These are phyloP conservation scores for Trichoderma arundinaceum DNA, from an alignment of 2,329 filamentous ascomycete species.

Conservation along the genomic window DNA sequence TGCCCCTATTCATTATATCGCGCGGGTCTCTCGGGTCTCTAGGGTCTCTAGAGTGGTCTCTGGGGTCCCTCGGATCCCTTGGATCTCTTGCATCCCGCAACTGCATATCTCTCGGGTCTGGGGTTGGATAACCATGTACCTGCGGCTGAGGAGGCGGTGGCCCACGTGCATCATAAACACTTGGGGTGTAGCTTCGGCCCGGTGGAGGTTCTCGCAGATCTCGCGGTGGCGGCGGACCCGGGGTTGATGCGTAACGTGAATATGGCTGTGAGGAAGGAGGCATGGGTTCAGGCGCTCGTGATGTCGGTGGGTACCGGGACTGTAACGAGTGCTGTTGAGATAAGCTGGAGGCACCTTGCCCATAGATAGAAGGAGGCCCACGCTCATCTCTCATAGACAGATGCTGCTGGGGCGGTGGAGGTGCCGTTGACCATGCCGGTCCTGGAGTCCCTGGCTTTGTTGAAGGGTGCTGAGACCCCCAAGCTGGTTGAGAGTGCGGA, in stretches of 20 bases:
- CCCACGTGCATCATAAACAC: constrained; percentile 50
- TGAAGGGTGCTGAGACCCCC: constrained; percentile 43
- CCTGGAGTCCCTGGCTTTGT: constrained; percentile 46
- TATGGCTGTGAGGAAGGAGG: constrained; percentile 50
- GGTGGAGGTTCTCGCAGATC: constrained; percentile 49
- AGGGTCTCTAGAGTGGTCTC: constrained; percentile 45
- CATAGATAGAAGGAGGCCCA: constrained; percentile 45
- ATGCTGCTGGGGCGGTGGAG: constrained; percentile 43
- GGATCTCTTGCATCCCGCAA: constrained; percentile 46
- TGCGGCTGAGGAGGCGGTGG: constrained; percentile 43
- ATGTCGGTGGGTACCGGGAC: constrained; percentile 47
- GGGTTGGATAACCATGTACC: constrained; percentile 43
- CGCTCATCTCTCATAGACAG: constrained; percentile 49
- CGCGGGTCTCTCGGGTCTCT: constrained; percentile 49
- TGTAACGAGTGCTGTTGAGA: constrained; percentile 46
- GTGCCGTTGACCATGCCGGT: constrained; percentile 43
- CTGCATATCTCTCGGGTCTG: constrained; percentile 45
- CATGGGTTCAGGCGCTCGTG: constrained; percentile 51
- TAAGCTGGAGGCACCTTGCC: constrained; percentile 37
- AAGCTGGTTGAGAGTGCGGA: constrained; percentile 42
- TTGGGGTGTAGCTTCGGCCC: constrained; percentile 55
- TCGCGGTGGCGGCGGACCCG: constrained; percentile 49
- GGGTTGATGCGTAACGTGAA: constrained; percentile 52
- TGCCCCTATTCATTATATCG: constrained; percentile 51
- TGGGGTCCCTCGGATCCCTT: constrained; percentile 39